A percentile compares a stretch with the other conserved stretches of the same genome.
Conservation (phyloP, 164 flowering plant species). For the Saururus chinensis region DNA sequence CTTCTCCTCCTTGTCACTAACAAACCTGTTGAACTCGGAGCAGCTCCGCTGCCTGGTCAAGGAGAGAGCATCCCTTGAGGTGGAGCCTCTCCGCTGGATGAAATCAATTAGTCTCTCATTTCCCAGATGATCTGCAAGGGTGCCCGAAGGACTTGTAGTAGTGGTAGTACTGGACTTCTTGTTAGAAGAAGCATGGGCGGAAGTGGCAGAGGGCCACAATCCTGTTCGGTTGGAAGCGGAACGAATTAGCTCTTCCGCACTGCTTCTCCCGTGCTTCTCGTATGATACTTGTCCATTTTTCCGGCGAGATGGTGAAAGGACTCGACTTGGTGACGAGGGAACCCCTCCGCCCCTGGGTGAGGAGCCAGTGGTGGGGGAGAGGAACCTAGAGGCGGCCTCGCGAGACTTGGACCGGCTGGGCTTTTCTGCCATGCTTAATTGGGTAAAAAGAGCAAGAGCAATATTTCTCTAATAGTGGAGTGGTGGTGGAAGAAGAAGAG, state of each 20-base stretch:
- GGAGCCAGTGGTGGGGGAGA: constrained; percentile 24
- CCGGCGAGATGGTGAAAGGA: constrained; percentile 27
- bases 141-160: neutral
- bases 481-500: too few species aligned
- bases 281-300: constrained; percentile 16
- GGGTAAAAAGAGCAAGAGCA: neutral
- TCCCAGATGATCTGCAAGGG: constrained; percentile 48
- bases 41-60: constrained; percentile 29
- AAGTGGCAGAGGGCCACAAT: constrained; percentile 43
- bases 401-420: constrained; percentile 33
- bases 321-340: constrained; percentile 24
- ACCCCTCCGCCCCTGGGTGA: constrained; percentile 7
- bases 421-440: constrained; percentile 4
- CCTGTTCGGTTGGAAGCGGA: constrained; percentile 16
- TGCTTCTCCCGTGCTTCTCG: constrained; percentile 21
- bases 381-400: constrained; percentile 51
- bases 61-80: neutral
- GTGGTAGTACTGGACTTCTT: constrained; percentile 13
- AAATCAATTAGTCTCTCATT: constrained; percentile 32
- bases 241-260: constrained; percentile 11
- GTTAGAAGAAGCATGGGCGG: constrained; percentile 7
- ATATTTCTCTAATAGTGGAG: too few species aligned
- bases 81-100: constrained; percentile 7
- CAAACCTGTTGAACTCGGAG: constrained; percentile 19
- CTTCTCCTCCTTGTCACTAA: constrained; percentile 11